A percentile compares a stretch with the other conserved stretches of the same genome.
These are phyloP conservation scores for Monilinia aucupariae DNA, from an alignment of 2,329 filamentous ascomycete genomes.

Conservation along the genomic window DNA sequence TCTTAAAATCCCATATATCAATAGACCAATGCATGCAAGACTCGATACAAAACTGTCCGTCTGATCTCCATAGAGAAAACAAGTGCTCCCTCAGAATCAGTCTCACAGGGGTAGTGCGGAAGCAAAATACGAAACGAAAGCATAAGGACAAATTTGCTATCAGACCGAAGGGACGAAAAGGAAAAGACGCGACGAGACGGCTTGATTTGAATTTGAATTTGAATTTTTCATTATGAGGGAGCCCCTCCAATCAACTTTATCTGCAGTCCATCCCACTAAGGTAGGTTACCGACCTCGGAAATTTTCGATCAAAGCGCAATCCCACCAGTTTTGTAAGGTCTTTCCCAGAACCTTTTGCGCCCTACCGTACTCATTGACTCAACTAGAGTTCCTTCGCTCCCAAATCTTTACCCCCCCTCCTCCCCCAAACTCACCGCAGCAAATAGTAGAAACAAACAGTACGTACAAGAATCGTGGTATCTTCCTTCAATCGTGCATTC, in stretches of 20 bases:
- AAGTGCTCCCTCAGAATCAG: not conserved
- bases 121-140: too few relatives aligned
- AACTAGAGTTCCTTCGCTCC: not conserved
- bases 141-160: not conserved
- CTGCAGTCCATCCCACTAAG: conserved; percentile 10
- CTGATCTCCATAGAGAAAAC: not conserved
- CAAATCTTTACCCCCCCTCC: not conserved
- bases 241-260: not conserved
- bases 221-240: too few relatives aligned
- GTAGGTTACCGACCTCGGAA: conserved; percentile 6
- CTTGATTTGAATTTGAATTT: not conserved
- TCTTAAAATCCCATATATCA: not conserved
- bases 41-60: not conserved
- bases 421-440: not conserved
- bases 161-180: not conserved
- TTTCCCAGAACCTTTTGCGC: not conserved
- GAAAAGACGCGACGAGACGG: not conserved
- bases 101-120: too few relatives aligned
- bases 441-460: not conserved
- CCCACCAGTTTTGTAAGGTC: not conserved
- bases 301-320: conserved; percentile 3
- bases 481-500: not conserved
- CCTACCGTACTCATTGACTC: conserved; percentile 3
- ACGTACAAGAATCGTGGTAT: not conserved
- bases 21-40: not conserved